Percentiles rank a stretch among this genome's conserved stretches.
phyloP scores from a whole-genome alignment of 2,329 filamentous ascomycete genomes.

The Alternaria triticimaculans region DNA sequence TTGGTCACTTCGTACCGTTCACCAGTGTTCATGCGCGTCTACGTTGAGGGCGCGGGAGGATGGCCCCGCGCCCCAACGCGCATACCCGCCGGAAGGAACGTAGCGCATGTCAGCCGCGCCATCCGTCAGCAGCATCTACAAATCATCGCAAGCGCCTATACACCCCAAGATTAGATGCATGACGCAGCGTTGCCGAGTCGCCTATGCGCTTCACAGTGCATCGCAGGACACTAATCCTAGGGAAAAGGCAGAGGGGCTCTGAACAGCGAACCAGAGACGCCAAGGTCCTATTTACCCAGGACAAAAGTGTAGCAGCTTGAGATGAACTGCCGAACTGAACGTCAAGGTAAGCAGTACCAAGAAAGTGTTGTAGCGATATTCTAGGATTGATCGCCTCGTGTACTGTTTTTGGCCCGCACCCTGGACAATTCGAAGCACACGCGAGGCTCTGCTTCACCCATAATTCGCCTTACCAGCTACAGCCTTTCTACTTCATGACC shows the following conservation, averaged over 20 bases:
- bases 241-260: conserved; percentile 5
- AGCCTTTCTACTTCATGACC: not conserved
- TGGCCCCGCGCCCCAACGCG: conserved; percentile 8
- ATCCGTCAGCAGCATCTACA: conserved; percentile 19
- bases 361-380: conserved; percentile 23
- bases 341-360: conserved; percentile 28
- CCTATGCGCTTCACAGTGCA: conserved; percentile 21
- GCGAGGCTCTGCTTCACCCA: not conserved
- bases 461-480: not conserved
- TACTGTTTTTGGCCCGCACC: conserved; percentile 8
- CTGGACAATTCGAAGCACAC: not conserved
- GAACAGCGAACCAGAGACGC: not conserved
- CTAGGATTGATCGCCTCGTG: conserved; percentile 8
- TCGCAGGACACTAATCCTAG: conserved; percentile 17
- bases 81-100: conserved; percentile 7
- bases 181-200: conserved; percentile 13
- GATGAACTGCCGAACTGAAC: conserved; percentile 15
- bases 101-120: conserved; percentile 28
- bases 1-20: not conserved
- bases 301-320: not conserved
- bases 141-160: conserved; percentile 26
- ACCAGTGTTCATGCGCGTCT: conserved; percentile 1
- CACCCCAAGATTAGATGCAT: conserved; percentile 23
- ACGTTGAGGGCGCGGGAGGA: conserved; percentile 7
- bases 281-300: conserved; percentile 10